Evolutionary conservation across 306 rosid species (phyloP), one percentile per base, ranked within the genome.

Genomic region (Sphenostylis stenocarpa): DNA sequence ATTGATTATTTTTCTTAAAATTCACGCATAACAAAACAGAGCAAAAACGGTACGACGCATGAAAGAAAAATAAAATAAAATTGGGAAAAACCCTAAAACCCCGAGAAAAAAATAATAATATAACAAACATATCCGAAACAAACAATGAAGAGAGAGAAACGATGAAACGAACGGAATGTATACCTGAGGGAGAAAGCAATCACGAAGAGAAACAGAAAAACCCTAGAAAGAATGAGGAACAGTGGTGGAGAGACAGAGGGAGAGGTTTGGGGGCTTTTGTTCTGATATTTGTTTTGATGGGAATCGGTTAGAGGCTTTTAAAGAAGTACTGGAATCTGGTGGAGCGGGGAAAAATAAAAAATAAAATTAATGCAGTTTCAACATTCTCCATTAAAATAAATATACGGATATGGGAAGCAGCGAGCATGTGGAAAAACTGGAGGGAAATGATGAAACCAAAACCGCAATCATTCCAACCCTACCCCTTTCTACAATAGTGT

Each of bases 281-380:
- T 4, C 5, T 23, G 65, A 70, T 68, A 61, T 39, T 63, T 2
- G 51, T 2, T 71, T 79, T 14, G 47, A 62, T 20, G 10, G 4
- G n/a, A 13, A 81, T 19, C 28, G 21, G 73, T 61, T 52, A 38
- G 52, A 41, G 48, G 38, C 53, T 55, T 81, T 81, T n/a, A 68
- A 56, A 76, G 34, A 41, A 34, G 45, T 3, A 57, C 58, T 23
- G 39, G 38, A 13, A 29, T 53, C 5, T n/a, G 58, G 51, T 49
- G 80, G 73, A 68, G 84, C 70, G 44, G 73, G 60, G 52, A n/a
- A 61, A 75, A 81, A 16, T 45, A n/a, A 5, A n/a, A 75, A 80
- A 80, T 55, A 31, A 56, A 79, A 48, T n/a, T 15, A 78, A 60
- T 45, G 31, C 13, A 9, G 23, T 63, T 5, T 70, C n/a, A 5